These are phyloP conservation scores for Acanthamoeba rhysodes DNA, from an alignment of 208 protist genomes.

Conservation along the genomic window DNA sequence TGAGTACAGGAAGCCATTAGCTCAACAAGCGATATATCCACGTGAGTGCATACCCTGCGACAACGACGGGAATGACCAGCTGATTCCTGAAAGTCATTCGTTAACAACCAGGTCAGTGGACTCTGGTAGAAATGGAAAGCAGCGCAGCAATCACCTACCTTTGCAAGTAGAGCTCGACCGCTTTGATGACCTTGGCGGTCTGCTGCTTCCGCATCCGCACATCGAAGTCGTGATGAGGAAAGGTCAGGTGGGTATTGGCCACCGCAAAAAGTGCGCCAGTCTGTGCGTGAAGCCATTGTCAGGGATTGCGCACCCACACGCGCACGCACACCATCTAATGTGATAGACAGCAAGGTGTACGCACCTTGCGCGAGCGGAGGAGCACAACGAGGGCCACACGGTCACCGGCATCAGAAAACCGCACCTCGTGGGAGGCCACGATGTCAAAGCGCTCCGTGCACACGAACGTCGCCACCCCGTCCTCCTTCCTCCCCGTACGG, in stretches of 20 bases:
- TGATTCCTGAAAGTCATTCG: background rate
- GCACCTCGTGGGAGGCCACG: background rate
- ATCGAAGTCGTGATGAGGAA: conserved; percentile 60
- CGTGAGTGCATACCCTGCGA: conserved; percentile 3
- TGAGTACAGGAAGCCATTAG: background rate
- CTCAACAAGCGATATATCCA: background rate
- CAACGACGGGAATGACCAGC: conserved; percentile 34
- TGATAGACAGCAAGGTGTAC: background rate
- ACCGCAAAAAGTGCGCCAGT: conserved; percentile 62
- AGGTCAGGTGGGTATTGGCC: conserved; percentile 70
- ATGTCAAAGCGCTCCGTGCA: conserved; percentile 44
- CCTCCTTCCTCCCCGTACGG: conserved; percentile 56
- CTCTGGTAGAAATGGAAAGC: background rate
- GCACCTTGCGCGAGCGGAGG: background rate
- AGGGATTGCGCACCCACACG: background rate
- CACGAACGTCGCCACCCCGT: conserved; percentile 68
- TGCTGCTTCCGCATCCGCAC: background rate
- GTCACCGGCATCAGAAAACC: conserved; percentile 25
- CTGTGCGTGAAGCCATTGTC: background rate
- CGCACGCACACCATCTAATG: background rate
- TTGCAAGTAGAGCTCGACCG: conserved; percentile 2
- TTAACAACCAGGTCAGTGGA: too few species aligned
- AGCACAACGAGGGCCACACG: conserved; percentile 46
- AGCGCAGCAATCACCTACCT: background rate
- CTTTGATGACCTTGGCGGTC: conserved; percentile 42